Conservation (phyloP, 805 yeast genomes). For the Saccharomycopsis microspora region DNA sequence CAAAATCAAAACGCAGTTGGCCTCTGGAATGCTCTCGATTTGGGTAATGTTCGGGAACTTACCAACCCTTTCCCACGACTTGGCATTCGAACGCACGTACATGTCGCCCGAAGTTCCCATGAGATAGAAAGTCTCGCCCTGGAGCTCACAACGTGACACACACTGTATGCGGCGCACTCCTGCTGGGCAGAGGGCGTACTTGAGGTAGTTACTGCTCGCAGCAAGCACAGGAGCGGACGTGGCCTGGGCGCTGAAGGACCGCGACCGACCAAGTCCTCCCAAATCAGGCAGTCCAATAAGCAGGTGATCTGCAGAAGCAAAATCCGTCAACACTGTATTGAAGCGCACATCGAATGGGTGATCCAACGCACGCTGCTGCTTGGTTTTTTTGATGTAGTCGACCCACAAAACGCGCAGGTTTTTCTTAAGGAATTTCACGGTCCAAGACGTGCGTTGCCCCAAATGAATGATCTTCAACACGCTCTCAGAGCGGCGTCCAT, state of each 20-base stretch:
- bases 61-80: slow-evolving; percentile 8
- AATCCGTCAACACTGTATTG: slow-evolving; percentile 5
- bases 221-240: not conserved
- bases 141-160: not conserved
- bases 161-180: not conserved
- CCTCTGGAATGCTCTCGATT: slow-evolving; percentile 10
- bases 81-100: slow-evolving; percentile 3
- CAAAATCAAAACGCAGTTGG: slow-evolving; percentile 4
- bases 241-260: not conserved
- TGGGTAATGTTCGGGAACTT: slow-evolving; percentile 3
- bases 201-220: slow-evolving; percentile 2
- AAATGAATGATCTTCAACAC: slow-evolving; percentile 7
- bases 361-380: not conserved
- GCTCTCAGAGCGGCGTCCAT: slow-evolving; percentile 1
- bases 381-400: slow-evolving; percentile 2
- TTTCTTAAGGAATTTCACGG: slow-evolving; percentile 1
- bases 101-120: slow-evolving; percentile 8
- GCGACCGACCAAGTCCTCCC: not conserved
- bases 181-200: not conserved
- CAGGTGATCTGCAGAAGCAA: not conserved
- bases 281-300: not conserved
- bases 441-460: slow-evolving; percentile 10
- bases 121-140: slow-evolving; percentile 3
- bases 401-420: slow-evolving; percentile 10
- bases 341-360: not conserved